phyloP scores from a whole-genome alignment of 495 filamentous ascomycete species.

The Lophiostoma macrostomum region DNA sequence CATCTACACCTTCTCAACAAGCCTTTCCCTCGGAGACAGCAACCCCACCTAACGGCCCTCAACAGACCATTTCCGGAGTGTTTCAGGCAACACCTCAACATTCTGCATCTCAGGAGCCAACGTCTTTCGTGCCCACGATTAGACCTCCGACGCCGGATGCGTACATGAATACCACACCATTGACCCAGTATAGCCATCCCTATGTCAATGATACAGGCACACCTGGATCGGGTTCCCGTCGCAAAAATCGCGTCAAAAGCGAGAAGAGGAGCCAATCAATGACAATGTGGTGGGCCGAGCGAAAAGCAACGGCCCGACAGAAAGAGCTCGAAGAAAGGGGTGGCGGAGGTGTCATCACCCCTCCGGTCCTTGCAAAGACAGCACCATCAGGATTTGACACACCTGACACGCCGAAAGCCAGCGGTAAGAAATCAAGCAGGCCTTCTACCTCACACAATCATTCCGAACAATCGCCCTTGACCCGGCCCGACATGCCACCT shows the following conservation, averaged over 20 bases:
- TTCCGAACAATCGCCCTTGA: too few species aligned
- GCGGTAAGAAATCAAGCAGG: neutral
- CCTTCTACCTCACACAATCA: neutral
- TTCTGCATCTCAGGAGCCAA: slow-evolving; percentile 6
- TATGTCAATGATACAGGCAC: slow-evolving; percentile 14
- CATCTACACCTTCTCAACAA: slow-evolving; percentile 1
- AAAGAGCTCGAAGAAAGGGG: slow-evolving; percentile 22
- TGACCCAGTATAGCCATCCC: slow-evolving; percentile 19
- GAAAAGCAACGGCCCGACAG: slow-evolving; percentile 34
- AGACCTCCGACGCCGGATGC: slow-evolving; percentile 7
- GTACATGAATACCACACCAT: slow-evolving; percentile 28
- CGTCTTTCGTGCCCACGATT: neutral
- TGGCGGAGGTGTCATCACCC: too few species aligned
- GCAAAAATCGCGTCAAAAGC: slow-evolving; percentile 35
- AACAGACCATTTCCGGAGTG: slow-evolving; percentile 13
- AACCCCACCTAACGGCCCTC: slow-evolving; percentile 1
- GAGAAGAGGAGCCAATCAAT: slow-evolving; percentile 38
- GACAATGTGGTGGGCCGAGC: slow-evolving; percentile 42
- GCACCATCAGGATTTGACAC: too few species aligned
- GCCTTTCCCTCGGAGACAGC: neutral
- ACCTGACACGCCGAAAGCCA: too few species aligned
- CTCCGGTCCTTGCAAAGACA: too few species aligned
- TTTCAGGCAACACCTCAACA: slow-evolving; percentile 30
- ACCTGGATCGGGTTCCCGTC: slow-evolving; percentile 13
- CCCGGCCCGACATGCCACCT: too few species aligned